Evolutionary conservation across 495 filamentous ascomycete genomes (phyloP), one percentile per base, ranked within the genome.

Genomic region (Annulohypoxylon nitens): DNA sequence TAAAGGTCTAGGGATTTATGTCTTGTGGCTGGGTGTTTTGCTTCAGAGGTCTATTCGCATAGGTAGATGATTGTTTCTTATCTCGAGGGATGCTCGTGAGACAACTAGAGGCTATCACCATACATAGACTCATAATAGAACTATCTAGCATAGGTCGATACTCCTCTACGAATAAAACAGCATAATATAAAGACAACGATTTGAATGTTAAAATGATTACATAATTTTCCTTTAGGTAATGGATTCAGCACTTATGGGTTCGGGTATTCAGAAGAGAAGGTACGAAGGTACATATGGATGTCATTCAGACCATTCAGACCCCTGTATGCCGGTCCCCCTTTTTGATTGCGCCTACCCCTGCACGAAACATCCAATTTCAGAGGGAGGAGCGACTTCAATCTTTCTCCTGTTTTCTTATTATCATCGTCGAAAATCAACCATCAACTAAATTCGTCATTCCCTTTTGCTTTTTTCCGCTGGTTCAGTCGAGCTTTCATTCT

Each of bases 301-400:
- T 51, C 14, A 47, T 8, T 25, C 45, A 30, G 30, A 6, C 30
- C 30, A 47, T 8, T 25, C 45, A 12, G 4, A 57, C 57, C 69
- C 62, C 55, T 71, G 62, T 57, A 62, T 54, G 50, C 50, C 25
- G 23, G 50, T 54, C 25, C 68, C 68, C 61, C 54, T 65, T 71
- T 64, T 65, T 65, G 43, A 67, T 57, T 57, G 53, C 53, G 11
- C 53, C 33, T 61, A 70, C 41, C 71, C 71, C 66, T 70, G 67
- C 57, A 51, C 71, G 71, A 74, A 74, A 74, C 71, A 51, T 62
- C 54, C 71, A 74, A 74, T 74, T 74, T 74, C 71, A 70, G 57
- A 41, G 55, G 39, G 47, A 62, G 5, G 14, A 26, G 23, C 33
- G 25, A 57, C 26, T 36, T 59, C 18, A 23, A 66, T 50, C 45